Evolutionary conservation across 179 eudicot genomes (phyloP).

Genomic region (Silene vulgaris): DNA sequence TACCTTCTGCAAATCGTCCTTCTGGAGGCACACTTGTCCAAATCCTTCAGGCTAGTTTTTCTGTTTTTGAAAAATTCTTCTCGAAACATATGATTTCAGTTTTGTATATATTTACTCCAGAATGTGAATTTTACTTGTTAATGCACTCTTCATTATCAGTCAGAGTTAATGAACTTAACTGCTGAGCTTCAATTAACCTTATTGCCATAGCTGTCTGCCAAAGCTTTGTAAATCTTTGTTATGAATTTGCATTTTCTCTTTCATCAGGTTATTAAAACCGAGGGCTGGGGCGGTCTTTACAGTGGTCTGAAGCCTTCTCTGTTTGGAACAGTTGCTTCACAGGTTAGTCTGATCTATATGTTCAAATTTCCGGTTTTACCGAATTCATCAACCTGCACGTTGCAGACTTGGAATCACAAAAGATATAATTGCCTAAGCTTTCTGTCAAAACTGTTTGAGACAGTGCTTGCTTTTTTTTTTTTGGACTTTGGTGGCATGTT

Average conservation of each 20-base stretch:
- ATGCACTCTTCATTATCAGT: background rate
- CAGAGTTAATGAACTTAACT: background rate
- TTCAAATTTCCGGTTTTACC: background rate
- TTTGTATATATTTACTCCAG: background rate
- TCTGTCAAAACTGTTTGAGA: no score
- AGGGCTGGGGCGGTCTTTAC: conserved; percentile 89
- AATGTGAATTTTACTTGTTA: background rate
- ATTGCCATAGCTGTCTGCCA: background rate
- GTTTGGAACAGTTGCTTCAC: conserved; percentile 83
- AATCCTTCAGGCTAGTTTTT: conserved; percentile 48
- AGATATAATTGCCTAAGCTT: no score
- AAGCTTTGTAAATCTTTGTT: conserved; percentile 5
- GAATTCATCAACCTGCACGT: background rate
- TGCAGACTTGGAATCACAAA: no score
- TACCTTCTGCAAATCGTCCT: conserved; percentile 25
- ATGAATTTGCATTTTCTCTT: background rate
- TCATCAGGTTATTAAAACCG: conserved; percentile 57
- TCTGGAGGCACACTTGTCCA: conserved; percentile 62
- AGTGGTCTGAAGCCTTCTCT: conserved; percentile 94
- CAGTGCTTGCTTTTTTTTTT: no score
- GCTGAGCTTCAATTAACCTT: background rate
- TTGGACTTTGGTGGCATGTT: no score
- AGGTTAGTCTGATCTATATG: conserved; percentile 34
- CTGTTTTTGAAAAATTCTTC: background rate
- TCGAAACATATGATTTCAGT: background rate